phyloP scores from a whole-genome alignment of 768 basidiomycete species.

The Russula olivacea region DNA sequence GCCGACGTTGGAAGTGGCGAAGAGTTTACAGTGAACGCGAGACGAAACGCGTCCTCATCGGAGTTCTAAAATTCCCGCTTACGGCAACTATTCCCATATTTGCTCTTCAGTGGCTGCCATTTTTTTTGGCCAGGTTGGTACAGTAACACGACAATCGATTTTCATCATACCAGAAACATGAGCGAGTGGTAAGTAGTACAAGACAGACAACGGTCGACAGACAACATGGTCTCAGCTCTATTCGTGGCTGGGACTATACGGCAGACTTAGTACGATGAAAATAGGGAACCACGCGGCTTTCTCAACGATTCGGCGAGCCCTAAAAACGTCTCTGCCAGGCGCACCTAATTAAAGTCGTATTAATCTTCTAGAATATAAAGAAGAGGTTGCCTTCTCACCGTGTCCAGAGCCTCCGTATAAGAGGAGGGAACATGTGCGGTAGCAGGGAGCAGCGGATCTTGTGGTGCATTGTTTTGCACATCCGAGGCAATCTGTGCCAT shows the following conservation, averaged over 20 bases:
- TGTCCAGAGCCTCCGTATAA: slow-evolving; percentile 40
- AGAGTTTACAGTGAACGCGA: neutral
- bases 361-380: neutral
- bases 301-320: slow-evolving; percentile 52
- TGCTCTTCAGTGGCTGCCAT: neutral
- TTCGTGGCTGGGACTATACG: neutral
- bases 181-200: neutral
- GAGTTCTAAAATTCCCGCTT: neutral
- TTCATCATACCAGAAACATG: neutral
- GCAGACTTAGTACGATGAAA: neutral
- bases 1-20: slow-evolving; percentile 7
- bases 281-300: slow-evolving; percentile 48
- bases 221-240: neutral
- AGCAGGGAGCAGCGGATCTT: slow-evolving; percentile 32
- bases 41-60: neutral
- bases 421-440: slow-evolving; percentile 27
- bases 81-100: slow-evolving; percentile 6
- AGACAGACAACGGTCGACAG: neutral
- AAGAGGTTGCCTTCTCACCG: neutral
- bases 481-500: slow-evolving; percentile 50
- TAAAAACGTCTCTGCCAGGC: slow-evolving; percentile 53
- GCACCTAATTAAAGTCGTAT: slow-evolving; percentile 36
- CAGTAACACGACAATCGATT: too few species aligned
- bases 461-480: slow-evolving; percentile 41
- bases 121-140: too few species aligned